Percentiles rank a stretch among this genome's conserved stretches.
Conservation (phyloP, 2,329 filamentous ascomycete genomes). For the Fusarium lyarnte region DNA sequence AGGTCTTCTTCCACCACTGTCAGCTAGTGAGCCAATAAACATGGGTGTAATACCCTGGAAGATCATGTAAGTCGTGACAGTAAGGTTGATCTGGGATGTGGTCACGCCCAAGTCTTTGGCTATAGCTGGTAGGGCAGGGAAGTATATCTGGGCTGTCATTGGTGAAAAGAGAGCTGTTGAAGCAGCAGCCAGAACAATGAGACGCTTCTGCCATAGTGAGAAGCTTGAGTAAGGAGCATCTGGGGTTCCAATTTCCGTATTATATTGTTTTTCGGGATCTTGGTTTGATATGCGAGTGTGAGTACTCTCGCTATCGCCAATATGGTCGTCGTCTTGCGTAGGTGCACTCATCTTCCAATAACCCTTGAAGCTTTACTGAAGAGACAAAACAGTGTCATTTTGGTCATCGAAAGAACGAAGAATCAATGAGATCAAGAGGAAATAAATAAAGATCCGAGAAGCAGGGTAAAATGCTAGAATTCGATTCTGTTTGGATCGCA, state of each 20-base stretch:
- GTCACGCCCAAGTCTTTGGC: conserved; percentile 58
- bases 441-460: conserved; percentile 17
- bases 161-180: conserved; percentile 57
- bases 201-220: conserved; percentile 52
- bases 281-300: conserved; percentile 4
- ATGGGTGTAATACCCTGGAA: conserved; percentile 69
- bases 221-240: conserved; percentile 50
- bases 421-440: background rate
- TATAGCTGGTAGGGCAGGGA: conserved; percentile 61
- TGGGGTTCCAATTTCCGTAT: background rate
- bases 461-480: conserved; percentile 5
- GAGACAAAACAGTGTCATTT: background rate
- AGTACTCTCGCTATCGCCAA: background rate
- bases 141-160: conserved; percentile 62
- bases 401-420: background rate
- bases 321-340: background rate
- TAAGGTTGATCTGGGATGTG: conserved; percentile 57
- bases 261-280: conserved; percentile 16
- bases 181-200: conserved; percentile 53
- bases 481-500: conserved; percentile 1
- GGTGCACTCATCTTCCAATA: conserved; percentile 8
- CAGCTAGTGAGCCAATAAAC: conserved; percentile 65
- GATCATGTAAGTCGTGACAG: conserved; percentile 66
- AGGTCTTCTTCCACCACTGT: conserved; percentile 62
- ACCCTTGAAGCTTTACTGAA: background rate